phyloP scores from a whole-genome alignment of 2,329 filamentous ascomycete species.

The Salinomyces thailandicus region DNA sequence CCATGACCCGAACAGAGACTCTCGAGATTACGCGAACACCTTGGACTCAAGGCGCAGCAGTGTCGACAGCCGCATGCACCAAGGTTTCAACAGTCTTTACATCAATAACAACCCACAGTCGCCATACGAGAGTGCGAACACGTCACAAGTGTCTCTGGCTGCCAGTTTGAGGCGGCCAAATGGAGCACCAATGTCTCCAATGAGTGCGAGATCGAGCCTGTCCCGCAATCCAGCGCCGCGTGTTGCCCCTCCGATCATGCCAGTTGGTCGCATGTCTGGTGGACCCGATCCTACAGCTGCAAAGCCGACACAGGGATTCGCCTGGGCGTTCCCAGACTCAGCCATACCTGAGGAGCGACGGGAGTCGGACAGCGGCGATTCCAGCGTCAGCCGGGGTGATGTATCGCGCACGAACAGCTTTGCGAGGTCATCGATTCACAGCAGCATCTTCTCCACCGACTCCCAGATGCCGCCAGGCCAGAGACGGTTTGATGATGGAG shows the following conservation, averaged over 20 bases:
- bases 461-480: slow-evolving; percentile 63
- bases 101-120: slow-evolving; percentile 51
- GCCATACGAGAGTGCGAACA: slow-evolving; percentile 67
- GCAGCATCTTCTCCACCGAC: slow-evolving; percentile 67
- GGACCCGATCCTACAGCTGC: slow-evolving; percentile 55
- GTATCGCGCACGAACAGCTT: slow-evolving; percentile 64
- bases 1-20: slow-evolving; percentile 24
- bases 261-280: slow-evolving; percentile 52
- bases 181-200: slow-evolving; percentile 36
- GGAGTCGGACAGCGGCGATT: slow-evolving; percentile 39
- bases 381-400: slow-evolving; percentile 36
- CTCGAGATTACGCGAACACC: slow-evolving; percentile 37
- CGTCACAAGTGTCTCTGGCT: slow-evolving; percentile 64
- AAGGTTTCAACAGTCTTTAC: slow-evolving; percentile 58
- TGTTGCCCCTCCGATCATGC: slow-evolving; percentile 66
- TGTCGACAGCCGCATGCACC: slow-evolving; percentile 68
- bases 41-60: slow-evolving; percentile 60
- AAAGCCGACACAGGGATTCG: slow-evolving; percentile 70
- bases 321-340: slow-evolving; percentile 74
- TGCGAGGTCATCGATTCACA: slow-evolving; percentile 65
- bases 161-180: slow-evolving; percentile 51
- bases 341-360: slow-evolving; percentile 45
- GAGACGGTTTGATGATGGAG: slow-evolving; percentile 57
- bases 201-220: slow-evolving; percentile 25
- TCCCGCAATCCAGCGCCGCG: slow-evolving; percentile 39